Evolutionary conservation across 805 yeast genomes (phyloP).

Genomic region (Saccharomyces mikatae): DNA sequence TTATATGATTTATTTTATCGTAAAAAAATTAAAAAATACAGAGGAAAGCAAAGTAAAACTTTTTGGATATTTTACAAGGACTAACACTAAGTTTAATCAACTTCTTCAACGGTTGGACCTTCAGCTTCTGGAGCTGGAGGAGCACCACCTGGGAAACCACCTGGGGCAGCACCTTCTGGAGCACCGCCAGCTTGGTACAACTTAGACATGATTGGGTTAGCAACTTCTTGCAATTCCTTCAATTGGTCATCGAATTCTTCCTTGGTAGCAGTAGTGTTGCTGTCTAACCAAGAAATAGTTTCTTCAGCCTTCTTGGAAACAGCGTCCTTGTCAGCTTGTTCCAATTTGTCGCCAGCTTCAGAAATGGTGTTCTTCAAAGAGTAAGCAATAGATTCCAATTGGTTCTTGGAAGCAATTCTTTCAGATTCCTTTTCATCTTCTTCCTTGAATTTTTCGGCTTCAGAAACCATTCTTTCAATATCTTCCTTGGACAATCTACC

Average conservation of each 20-base stretch:
- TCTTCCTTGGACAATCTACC: conserved; percentile 98
- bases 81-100: conserved; percentile 41
- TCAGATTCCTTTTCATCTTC: conserved; percentile 92
- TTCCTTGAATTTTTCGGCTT: conserved; percentile 96
- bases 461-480: conserved; percentile 94
- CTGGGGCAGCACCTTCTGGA: conserved; percentile 51
- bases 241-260: conserved; percentile 91
- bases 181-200: conserved; percentile 90
- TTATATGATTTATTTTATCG: not conserved
- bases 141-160: conserved; percentile 58
- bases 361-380: conserved; percentile 76
- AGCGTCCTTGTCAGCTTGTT: conserved; percentile 61
- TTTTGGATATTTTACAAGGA: not conserved
- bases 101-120: conserved; percentile 77
- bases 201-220: conserved; percentile 95
- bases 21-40: not conserved
- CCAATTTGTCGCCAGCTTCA: conserved; percentile 76
- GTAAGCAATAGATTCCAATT: conserved; percentile 92
- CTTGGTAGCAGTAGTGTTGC: conserved; percentile 81
- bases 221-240: conserved; percentile 92
- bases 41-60: not conserved
- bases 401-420: conserved; percentile 92
- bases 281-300: conserved; percentile 85
- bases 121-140: conserved; percentile 56
- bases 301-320: conserved; percentile 78